Percentiles rank a stretch among this genome's conserved stretches.
These are phyloP conservation scores for Pyrrhoderma noxium DNA, from an alignment of 1,284 basidiomycete genomes.

Conservation along the genomic window DNA sequence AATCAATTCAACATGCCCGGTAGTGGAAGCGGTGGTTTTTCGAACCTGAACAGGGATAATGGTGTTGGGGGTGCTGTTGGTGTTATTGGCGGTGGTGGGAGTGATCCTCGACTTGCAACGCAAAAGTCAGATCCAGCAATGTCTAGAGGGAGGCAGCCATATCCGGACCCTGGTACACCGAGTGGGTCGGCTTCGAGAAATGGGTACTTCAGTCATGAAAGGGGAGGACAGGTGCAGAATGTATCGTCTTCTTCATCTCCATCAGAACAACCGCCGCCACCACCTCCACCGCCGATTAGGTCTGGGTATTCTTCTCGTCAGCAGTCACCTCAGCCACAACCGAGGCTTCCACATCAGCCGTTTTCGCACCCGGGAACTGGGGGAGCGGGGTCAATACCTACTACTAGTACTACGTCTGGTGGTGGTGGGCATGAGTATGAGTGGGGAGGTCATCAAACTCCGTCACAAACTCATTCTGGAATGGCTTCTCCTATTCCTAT, in stretches of 20 bases:
- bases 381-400: slow-evolving; percentile 7
- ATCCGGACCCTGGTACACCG: slow-evolving; percentile 6
- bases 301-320: slow-evolving; percentile 32
- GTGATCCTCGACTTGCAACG: slow-evolving; percentile 19
- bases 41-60: slow-evolving; percentile 18
- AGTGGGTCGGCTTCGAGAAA: slow-evolving; percentile 6
- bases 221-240: slow-evolving; percentile 6
- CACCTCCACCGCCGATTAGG: slow-evolving; percentile 27
- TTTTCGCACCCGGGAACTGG: slow-evolving; percentile 37
- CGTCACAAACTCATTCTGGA: slow-evolving; percentile 8
- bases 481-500: slow-evolving; percentile 8
- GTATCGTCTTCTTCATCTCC: slow-evolving; percentile 26
- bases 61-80: no score
- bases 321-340: slow-evolving; percentile 36
- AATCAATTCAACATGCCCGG: slow-evolving; percentile 30
- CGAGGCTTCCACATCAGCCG: slow-evolving; percentile 33
- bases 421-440: slow-evolving; percentile 8
- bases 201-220: slow-evolving; percentile 19
- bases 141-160: slow-evolving; percentile 21
- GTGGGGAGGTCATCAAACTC: slow-evolving; percentile 5
- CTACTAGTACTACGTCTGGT: slow-evolving; percentile 1
- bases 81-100: no score
- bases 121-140: slow-evolving; percentile 24
- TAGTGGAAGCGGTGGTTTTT: slow-evolving; percentile 9
- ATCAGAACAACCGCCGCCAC: slow-evolving; percentile 28